A percentile compares a stretch with the other conserved stretches of the same genome.
Conservation (phyloP, 164 flowering plant genomes). For the Malania oleifera region DNA sequence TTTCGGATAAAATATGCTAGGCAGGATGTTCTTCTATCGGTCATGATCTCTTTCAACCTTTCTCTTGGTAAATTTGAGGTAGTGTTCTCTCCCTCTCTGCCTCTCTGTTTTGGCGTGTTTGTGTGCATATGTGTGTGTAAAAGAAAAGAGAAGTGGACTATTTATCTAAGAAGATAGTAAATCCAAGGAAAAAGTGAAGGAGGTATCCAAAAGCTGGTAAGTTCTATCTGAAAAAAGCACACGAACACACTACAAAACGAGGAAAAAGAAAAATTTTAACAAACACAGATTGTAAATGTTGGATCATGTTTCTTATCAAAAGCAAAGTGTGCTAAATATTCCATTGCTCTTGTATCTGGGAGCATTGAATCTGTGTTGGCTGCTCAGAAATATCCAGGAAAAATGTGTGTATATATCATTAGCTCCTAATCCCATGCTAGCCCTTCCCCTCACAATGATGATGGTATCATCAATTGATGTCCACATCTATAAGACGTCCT, state of each 20-base stretch:
- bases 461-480: not conserved
- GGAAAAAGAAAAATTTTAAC: not conserved
- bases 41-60: conserved; percentile 82
- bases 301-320: too few relatives aligned
- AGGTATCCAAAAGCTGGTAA: not conserved
- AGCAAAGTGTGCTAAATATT: too few relatives aligned
- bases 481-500: too few relatives aligned
- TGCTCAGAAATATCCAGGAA: not conserved
- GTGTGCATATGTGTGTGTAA: too few relatives aligned
- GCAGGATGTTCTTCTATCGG: conserved; percentile 85
- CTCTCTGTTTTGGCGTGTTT: not conserved
- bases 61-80: conserved; percentile 63
- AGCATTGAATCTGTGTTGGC: too few relatives aligned
- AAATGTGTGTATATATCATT: not conserved
- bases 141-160: too few relatives aligned
- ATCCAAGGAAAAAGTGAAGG: not conserved
- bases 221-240: not conserved
- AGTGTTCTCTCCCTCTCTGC: conserved; percentile 9
- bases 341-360: too few relatives aligned
- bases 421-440: not conserved
- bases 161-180: not conserved
- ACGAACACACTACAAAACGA: not conserved
- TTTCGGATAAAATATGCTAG: conserved; percentile 92
- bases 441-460: not conserved
- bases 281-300: too few relatives aligned